Evolutionary conservation across 768 basidiomycete species (phyloP).

Genomic region (Kwoniella sp.): DNA sequence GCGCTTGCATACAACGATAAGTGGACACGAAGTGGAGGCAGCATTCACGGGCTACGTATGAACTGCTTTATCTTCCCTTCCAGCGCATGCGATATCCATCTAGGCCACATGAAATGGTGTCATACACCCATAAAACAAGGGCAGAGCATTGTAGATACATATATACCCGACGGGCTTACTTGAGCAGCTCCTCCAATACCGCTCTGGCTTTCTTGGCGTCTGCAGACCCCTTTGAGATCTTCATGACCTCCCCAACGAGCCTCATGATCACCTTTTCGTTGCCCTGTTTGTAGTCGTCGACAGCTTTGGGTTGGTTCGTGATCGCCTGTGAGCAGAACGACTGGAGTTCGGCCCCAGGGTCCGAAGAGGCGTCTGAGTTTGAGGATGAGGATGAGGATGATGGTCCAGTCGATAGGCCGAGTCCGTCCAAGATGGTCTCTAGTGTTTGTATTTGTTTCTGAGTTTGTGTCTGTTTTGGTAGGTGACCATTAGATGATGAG

Average conservation of each 20-base stretch:
- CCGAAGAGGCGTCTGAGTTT: background rate
- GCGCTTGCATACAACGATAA: background rate
- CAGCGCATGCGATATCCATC: too few species aligned
- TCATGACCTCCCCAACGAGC: slow-evolving; percentile 84
- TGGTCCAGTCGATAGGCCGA: background rate
- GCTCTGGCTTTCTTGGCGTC: slow-evolving; percentile 68
- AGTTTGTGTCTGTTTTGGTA: too few species aligned
- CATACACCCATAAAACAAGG: too few species aligned
- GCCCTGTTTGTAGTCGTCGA: slow-evolving; percentile 67
- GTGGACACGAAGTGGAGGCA: too few species aligned
- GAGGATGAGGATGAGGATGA: background rate
- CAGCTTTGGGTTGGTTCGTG: slow-evolving; percentile 67
- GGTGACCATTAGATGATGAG: too few species aligned
- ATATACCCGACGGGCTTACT: too few species aligned
- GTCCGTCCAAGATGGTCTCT: background rate
- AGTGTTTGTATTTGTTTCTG: background rate
- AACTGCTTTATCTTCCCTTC: too few species aligned
- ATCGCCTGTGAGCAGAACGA: slow-evolving; percentile 69
- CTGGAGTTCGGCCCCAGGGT: slow-evolving; percentile 36
- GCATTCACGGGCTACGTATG: too few species aligned
- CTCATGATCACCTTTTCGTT: slow-evolving; percentile 77
- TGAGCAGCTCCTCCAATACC: slow-evolving; percentile 56
- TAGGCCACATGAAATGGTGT: too few species aligned
- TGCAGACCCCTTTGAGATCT: slow-evolving; percentile 72
- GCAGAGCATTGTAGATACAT: too few species aligned